Evolutionary conservation across 2,329 filamentous ascomycete genomes (phyloP), one percentile per base, ranked within the genome.

Genomic region (Teratosphaeria destructans): DNA sequence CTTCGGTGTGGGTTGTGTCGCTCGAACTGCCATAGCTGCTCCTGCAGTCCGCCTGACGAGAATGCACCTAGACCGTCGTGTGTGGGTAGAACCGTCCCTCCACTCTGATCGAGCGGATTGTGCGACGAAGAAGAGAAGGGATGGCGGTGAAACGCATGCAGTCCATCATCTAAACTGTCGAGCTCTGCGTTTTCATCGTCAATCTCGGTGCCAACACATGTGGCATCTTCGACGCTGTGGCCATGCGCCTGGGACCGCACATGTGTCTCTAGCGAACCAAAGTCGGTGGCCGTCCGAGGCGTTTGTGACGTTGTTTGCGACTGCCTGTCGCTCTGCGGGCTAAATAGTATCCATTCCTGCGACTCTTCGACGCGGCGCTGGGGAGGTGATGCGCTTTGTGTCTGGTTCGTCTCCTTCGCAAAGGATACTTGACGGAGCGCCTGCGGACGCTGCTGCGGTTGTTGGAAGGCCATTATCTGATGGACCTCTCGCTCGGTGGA

Each of bases 281-380:
- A 83, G 72, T 93, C 90, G 73, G 89, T 94, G 32, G 85, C 79
- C 52, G 84, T 88, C 73, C 71, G 87, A 54, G 85, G 84, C 43
- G 89, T 85, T 61, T 82, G 85, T 52, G 86, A 86, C 55, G 85
- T 84, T 47, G 89, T 85, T 61, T 82, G 85, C 53, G 86, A 86
- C 37, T 79, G 77, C 61, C 80, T 82, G 63, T 85, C 90, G 10
- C 74, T 71, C n/a, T 70, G 68, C 34, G 52, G 57, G 7, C 91
- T 89, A 78, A 99, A 99, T 64, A 99, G 84, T 58, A 97, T 88
- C 94, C 94, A 99, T 82, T 95, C 93, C 74, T 94, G 88, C 12
- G 89, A 87, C 65, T 92, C 87, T 62, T 89, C 85, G 61, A 85
- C 76, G 52, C 76, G 70, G 23, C 77, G 74, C 64, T 78, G 71